A percentile compares a stretch with the other conserved stretches of the same genome.
Evolutionary conservation across 208 protist species (phyloP).

Genomic region (Crithidia fasciculata): DNA sequence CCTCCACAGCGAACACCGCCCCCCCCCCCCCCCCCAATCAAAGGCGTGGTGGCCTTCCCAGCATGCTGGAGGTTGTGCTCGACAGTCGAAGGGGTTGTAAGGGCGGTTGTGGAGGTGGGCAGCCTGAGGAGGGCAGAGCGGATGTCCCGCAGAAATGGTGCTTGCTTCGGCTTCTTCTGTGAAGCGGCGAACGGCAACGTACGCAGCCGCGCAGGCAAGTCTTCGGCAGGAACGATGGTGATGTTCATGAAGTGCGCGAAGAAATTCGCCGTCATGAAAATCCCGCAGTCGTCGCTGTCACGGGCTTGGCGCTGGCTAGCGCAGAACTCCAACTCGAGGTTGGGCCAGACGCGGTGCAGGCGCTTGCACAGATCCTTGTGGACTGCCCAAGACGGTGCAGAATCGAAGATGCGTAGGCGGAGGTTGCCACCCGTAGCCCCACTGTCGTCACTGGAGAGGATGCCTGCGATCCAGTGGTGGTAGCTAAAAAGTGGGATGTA

Average conservation of each 20-base stretch:
- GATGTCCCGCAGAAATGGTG: background rate
- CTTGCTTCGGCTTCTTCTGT: slow-evolving; percentile 5
- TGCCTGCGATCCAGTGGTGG: no score
- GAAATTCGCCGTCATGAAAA: slow-evolving; percentile 2
- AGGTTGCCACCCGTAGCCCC: no score
- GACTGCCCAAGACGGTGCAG: background rate
- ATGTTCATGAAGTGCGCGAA: background rate
- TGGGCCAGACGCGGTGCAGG: background rate
- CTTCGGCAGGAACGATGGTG: background rate
- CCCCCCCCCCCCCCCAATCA: slow-evolving; percentile 8
- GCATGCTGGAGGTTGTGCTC: background rate
- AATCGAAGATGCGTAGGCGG: no score
- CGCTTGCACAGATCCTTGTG: slow-evolving; percentile 1
- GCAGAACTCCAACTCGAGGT: background rate
- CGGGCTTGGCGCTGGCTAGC: no score
- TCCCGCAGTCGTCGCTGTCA: background rate
- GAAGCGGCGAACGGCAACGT: background rate
- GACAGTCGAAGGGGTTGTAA: background rate
- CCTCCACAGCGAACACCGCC: background rate
- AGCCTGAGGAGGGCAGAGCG: background rate
- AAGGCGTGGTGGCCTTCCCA: background rate
- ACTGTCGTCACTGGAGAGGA: no score
- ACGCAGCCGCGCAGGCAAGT: slow-evolving; percentile 3
- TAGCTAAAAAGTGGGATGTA: no score
- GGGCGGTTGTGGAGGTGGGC: background rate